Base-by-base conservation (phyloP, 768 basidiomycete species). In the Tylopilus rubrobrunneus region DNA sequence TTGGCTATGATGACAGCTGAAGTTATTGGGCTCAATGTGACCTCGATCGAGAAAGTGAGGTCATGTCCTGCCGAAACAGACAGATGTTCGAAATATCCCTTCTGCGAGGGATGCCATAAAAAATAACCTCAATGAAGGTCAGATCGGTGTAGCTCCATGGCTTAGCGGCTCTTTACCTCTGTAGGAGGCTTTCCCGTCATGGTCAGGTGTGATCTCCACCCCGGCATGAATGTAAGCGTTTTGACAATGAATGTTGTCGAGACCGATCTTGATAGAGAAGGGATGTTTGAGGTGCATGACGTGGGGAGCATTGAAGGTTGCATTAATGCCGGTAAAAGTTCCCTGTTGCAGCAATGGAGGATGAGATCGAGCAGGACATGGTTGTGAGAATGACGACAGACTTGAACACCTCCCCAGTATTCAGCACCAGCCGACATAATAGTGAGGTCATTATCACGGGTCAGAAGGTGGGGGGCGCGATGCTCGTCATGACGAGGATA, bases 121-220 rank as follows among this genome's bases (percentile, higher is more conserved):
- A 50, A 56, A 51, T 55, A 61, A 8, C 43, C 59, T 61, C 14
- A 7, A 5, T 19, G 23, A 19, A 14, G 31, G 19, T 50, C 29
- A 60, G 45, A 52, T 11, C 21, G 5, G 1, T 12, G 14, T 7
- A 12, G 2, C 17, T 21, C 11, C 14, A 25, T 25, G 2, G 12
- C n/a, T 14, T 15, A 28, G n/a, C 31, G 31, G 7, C 4, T 28
- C 9, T 10, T 46, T 40, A 61, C 60, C 57, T 19, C 12, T 0
- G n/a, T 56, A 59, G 14, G 47, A 23, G 15, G 23, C 4, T 9
- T 31, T 4, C 3, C 15, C 25, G 28, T 37, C 12, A 17, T 48
- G 5, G 4, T n/a, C 39, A 33, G 56, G 2, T 14, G 2, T 27
- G 31, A 60, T 25, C 25, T 37, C 36, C 15, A 37, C 15, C 15